Conservation (phyloP, 352 stramenopile species). For the Phytopythium aichiense region DNA sequence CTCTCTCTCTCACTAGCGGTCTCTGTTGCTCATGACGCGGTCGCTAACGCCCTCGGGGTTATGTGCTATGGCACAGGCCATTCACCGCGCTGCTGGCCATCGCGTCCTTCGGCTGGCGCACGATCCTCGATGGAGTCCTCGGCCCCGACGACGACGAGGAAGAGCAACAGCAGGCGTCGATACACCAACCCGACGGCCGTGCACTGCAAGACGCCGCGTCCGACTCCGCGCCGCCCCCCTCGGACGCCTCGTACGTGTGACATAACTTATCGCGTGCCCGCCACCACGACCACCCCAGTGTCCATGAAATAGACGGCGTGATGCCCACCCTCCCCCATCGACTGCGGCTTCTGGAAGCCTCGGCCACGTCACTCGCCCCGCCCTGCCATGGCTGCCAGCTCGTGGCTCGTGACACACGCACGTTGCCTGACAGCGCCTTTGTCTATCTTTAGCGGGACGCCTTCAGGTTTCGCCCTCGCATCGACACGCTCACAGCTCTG, state of each 20-base stretch:
- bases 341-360: neutral
- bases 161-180: neutral
- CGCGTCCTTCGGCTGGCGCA: slow-evolving; percentile 61
- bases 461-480: neutral
- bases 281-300: neutral
- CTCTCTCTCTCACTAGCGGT: neutral
- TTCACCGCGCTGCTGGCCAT: slow-evolving; percentile 61
- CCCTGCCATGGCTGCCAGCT: too few relatives aligned
- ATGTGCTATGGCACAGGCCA: slow-evolving; percentile 14
- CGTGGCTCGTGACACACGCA: too few relatives aligned
- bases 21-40: too few relatives aligned
- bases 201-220: slow-evolving; percentile 1
- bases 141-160: slow-evolving; percentile 32
- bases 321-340: neutral
- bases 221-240: neutral
- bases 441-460: neutral
- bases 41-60: neutral
- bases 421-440: too few relatives aligned
- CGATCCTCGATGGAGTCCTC: slow-evolving; percentile 44
- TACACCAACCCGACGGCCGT: slow-evolving; percentile 6
- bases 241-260: slow-evolving; percentile 9
- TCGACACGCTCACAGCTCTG: neutral
- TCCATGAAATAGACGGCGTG: slow-evolving; percentile 10
- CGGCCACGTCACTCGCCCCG: too few relatives aligned
- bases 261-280: slow-evolving; percentile 5